Evolutionary conservation across 345 rosid genomes (phyloP).

Genomic region (Populus deltoides): DNA sequence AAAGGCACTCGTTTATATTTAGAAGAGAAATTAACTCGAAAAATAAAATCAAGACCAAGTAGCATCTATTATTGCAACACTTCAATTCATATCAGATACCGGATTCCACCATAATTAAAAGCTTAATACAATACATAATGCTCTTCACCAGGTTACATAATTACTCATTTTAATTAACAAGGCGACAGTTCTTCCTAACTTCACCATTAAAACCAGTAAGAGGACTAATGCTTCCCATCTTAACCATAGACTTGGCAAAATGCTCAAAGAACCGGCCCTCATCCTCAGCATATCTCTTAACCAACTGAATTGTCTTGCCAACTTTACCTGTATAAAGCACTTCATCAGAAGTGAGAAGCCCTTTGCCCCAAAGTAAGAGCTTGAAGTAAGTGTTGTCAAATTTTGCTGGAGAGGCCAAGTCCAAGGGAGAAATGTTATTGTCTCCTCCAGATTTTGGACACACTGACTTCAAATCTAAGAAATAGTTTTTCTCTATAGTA

Average conservation of each 20-base stretch:
- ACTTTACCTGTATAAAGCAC: conserved; percentile 16
- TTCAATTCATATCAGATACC: not conserved
- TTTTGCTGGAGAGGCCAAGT: conserved; percentile 20
- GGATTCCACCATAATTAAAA: not conserved
- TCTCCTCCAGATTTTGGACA: conserved; percentile 32
- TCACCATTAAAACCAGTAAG: conserved; percentile 25
- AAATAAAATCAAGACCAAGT: too few species aligned
- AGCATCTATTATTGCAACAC: not conserved
- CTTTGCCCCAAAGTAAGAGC: conserved; percentile 25
- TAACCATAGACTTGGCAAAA: conserved; percentile 31
- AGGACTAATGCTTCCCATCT: conserved; percentile 27
- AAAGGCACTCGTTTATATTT: not conserved
- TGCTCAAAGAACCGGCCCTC: conserved; percentile 24
- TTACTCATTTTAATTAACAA: conserved; percentile 9
- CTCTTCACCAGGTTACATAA: not conserved
- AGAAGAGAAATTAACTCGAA: not conserved
- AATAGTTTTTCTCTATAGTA: conserved; percentile 21
- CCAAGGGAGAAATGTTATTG: conserved; percentile 23
- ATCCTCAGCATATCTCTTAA: conserved; percentile 19
- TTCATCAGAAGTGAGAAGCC: conserved; percentile 28
- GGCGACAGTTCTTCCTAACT: conserved; percentile 26
- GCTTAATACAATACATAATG: not conserved
- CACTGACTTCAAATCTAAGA: conserved; percentile 23
- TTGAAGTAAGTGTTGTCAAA: conserved; percentile 33
- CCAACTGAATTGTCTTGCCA: conserved; percentile 13